Evolutionary conservation across 768 basidiomycete genomes (phyloP).

Genomic region (Asterophora parasitica): DNA sequence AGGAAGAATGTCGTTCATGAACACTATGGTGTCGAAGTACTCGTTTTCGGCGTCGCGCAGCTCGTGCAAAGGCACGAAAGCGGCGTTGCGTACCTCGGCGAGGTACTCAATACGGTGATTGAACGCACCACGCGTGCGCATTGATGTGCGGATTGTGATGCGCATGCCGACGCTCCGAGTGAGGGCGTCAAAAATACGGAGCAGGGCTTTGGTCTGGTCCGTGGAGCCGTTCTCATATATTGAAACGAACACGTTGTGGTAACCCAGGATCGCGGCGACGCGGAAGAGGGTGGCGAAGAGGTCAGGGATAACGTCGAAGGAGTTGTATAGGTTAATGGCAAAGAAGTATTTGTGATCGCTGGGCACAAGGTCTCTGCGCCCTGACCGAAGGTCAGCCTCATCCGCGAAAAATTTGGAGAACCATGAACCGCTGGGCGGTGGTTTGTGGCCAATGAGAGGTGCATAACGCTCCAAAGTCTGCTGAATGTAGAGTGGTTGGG

Average conservation of each 20-base stretch:
- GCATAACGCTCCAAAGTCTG: slow-evolving; percentile 86
- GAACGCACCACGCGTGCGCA: slow-evolving; percentile 91
- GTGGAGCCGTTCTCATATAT: slow-evolving; percentile 99
- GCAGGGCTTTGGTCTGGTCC: slow-evolving; percentile 96
- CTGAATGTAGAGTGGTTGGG: slow-evolving; percentile 79
- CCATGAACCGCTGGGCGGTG: slow-evolving; percentile 57
- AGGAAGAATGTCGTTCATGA: slow-evolving; percentile 99
- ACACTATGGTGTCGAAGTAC: slow-evolving; percentile 93
- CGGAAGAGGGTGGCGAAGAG: slow-evolving; percentile 96
- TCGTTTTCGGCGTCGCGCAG: slow-evolving; percentile 88
- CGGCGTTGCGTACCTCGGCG: slow-evolving; percentile 99
- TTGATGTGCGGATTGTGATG: slow-evolving; percentile 88
- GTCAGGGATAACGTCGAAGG: slow-evolving; percentile 97
- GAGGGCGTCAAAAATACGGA: slow-evolving; percentile 92
- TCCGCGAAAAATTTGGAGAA: slow-evolving; percentile 45
- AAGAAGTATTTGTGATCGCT: slow-evolving; percentile 97
- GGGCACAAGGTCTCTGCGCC: slow-evolving; percentile 33
- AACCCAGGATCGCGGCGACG: slow-evolving; percentile 86
- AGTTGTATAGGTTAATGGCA: slow-evolving; percentile 99
- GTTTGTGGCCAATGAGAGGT: slow-evolving; percentile 74
- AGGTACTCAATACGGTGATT: slow-evolving; percentile 99
- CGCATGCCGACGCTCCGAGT: slow-evolving; percentile 87
- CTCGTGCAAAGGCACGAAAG: slow-evolving; percentile 93
- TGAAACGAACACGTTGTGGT: slow-evolving; percentile 96
- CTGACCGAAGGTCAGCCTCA: slow-evolving; percentile 35